Evolutionary conservation across 2,329 filamentous ascomycete species (phyloP).

Genomic region (Fusarium subtropicale): DNA sequence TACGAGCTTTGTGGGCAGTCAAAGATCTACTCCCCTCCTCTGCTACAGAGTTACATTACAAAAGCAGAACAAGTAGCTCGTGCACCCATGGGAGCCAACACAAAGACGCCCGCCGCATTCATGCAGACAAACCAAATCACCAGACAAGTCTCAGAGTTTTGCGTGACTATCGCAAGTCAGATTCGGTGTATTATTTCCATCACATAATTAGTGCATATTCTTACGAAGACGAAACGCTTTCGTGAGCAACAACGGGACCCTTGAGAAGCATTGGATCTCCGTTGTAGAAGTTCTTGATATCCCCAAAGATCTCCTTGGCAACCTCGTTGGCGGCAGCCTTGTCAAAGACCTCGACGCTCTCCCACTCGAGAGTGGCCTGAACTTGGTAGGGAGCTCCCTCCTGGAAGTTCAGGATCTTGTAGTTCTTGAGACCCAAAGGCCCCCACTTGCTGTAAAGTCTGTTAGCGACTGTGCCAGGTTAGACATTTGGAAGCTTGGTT

Average conservation of each 20-base stretch:
- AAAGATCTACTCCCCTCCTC: too few relatives aligned
- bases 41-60: not conserved
- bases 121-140: not conserved
- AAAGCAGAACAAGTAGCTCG: not conserved
- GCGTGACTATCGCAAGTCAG: not conserved
- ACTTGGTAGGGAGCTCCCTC: constrained; percentile 40
- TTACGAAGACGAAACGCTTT: constrained; percentile 17
- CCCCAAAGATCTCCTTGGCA: constrained; percentile 33
- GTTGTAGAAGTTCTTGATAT: constrained; percentile 41
- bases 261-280: constrained; percentile 38
- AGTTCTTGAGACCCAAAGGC: constrained; percentile 35
- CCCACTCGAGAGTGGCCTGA: constrained; percentile 43
- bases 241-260: constrained; percentile 30
- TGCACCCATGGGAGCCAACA: not conserved
- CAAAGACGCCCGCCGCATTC: not conserved
- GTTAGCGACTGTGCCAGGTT: not conserved
- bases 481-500: not conserved
- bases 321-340: constrained; percentile 22
- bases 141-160: not conserved
- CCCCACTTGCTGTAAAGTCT: constrained; percentile 33
- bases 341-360: constrained; percentile 35
- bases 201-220: not conserved
- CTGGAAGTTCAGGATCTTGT: constrained; percentile 39
- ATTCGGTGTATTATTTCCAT: too few relatives aligned
- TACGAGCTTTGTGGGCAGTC: not conserved